Conservation (phyloP, 2,329 filamentous ascomycete species). For the Malbranchea cinnamomea region DNA sequence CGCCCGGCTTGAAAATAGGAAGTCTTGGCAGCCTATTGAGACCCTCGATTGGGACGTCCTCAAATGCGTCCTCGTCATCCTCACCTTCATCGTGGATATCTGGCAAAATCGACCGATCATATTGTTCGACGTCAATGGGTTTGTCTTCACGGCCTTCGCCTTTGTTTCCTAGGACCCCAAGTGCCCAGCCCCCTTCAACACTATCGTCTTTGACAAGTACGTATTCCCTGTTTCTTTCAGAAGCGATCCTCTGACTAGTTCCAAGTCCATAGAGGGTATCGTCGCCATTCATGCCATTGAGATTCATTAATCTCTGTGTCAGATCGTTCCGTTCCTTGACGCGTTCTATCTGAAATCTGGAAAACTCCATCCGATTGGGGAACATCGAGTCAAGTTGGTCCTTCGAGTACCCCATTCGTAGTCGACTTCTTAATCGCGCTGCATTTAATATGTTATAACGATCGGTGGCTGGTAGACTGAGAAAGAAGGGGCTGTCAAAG, state of each 20-base stretch:
- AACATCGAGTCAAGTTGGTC: constrained; percentile 96
- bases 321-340: constrained; percentile 86
- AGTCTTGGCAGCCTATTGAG: constrained; percentile 66
- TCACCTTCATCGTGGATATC: constrained; percentile 46
- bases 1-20: constrained; percentile 24
- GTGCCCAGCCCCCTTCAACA: constrained; percentile 86
- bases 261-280: constrained; percentile 52
- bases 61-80: constrained; percentile 68
- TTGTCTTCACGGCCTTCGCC: constrained; percentile 66
- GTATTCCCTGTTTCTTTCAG: constrained; percentile 85
- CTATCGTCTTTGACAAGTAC: constrained; percentile 92
- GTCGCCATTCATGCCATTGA: constrained; percentile 74
- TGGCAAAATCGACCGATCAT: constrained; percentile 37
- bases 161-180: constrained; percentile 82
- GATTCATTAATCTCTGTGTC: constrained; percentile 85
- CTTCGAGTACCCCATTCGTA: constrained; percentile 93
- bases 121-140: constrained; percentile 77
- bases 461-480: constrained; percentile 75
- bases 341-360: constrained; percentile 86
- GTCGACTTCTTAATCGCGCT: constrained; percentile 67
- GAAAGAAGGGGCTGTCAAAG: constrained; percentile 90
- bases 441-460: constrained; percentile 97
- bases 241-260: constrained; percentile 37
- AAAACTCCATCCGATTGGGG: constrained; percentile 93
- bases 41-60: constrained; percentile 84